These are phyloP conservation scores for Dictyostelium brefeldianum DNA, from an alignment of 78 protist species.

Conservation along the genomic window DNA sequence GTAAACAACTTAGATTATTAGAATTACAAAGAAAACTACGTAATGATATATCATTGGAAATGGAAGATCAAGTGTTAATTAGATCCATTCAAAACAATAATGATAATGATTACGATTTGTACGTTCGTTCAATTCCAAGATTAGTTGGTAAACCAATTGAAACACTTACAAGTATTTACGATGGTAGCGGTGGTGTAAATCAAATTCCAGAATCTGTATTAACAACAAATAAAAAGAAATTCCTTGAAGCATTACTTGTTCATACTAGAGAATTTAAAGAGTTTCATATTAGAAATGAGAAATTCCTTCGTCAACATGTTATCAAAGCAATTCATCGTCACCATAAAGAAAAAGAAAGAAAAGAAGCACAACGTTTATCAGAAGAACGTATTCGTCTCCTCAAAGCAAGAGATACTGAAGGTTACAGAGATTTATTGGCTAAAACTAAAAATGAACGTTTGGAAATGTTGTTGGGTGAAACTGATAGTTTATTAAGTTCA, in stretches of 20 bases:
- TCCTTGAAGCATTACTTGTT: constrained; percentile 40
- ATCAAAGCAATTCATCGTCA: constrained; percentile 10
- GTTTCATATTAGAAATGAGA: constrained; percentile 37
- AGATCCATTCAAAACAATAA: constrained; percentile 8
- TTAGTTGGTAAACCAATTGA: background rate
- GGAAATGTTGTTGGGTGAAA: constrained; percentile 68
- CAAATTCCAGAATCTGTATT: constrained; percentile 28
- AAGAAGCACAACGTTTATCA: constrained; percentile 38
- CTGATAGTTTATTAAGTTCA: constrained; percentile 39
- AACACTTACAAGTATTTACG: background rate
- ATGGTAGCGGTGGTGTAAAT: background rate
- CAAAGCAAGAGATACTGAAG: constrained; percentile 49
- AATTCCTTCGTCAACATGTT: constrained; percentile 1
- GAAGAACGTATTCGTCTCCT: constrained; percentile 71
- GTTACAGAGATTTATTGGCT: constrained; percentile 73
- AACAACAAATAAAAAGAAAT: constrained; percentile 26
- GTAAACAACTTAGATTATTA: constrained; percentile 42
- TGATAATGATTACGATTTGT: constrained; percentile 25
- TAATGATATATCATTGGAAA: constrained; percentile 28
- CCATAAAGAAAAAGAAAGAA: constrained; percentile 41
- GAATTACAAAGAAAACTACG: constrained; percentile 64
- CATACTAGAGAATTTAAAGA: constrained; percentile 75
- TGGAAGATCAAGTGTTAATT: constrained; percentile 14
- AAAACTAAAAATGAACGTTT: constrained; percentile 77
- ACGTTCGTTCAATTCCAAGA: constrained; percentile 59